Evolutionary conservation across 306 rosid species (phyloP), one percentile per base, ranked within the genome.

Genomic region (Arachis hypogaea): DNA sequence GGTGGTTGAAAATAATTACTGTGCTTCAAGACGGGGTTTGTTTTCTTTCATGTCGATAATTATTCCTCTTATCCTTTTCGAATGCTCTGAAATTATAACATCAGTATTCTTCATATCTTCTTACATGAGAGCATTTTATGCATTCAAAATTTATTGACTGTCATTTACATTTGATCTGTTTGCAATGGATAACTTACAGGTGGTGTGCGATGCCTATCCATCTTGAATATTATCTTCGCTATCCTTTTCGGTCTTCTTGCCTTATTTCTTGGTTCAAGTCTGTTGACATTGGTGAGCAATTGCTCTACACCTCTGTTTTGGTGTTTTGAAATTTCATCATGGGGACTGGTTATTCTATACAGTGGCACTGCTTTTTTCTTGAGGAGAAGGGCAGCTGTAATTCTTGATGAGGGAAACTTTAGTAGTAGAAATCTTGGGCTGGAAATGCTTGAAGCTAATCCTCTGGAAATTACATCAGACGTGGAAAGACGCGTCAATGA

Each of bases 261-360:
- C 29, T 54, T 94, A 75, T 94, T 90, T 88, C 96, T 94, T 79
- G 99, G 99, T 69, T 89, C 99, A 69, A 92, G 89, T 82, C 97
- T 94, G 71, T 82, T 94, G 79, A 94, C 99, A 71, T 79, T 87
- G 80, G 80, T 84, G 68, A 90, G 92, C 86, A 87, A 83, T 87
- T 94, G 98, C 80, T 82, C 96, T 72, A 77, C 78, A 72, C 96
- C 99, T 76, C 85, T 92, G 60, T 94, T 94, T 76, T 94, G 98
- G 99, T 94, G 98, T 90, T 94, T 88, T 46, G 96, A 94, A 85
- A 45, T 87, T 71, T 59, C 89, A 41, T 83, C 89, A 2, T 94
- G 99, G 97, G 92, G 96, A 28, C 76, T 94, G 75, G 98, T 87
- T 69, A 58, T 87, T 73, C 88, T 94, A 7, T 90, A 88, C 9